phyloP scores from a whole-genome alignment of 1,139 yeast genomes.

The Scheffersomyces quercinus region DNA sequence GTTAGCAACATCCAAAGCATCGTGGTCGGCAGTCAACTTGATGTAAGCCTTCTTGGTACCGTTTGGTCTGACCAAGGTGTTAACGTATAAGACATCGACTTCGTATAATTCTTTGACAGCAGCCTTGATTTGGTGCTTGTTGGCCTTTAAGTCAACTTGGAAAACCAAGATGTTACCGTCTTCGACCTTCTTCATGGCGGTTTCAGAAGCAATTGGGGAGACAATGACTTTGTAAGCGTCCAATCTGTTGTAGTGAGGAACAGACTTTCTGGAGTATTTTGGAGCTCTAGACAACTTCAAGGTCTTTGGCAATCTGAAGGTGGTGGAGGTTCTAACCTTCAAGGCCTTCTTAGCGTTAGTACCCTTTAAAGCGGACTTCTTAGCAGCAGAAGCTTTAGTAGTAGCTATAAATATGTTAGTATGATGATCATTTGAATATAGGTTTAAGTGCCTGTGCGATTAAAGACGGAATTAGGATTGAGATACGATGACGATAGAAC shows the following conservation, averaged over 20 bases:
- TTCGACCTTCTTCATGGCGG: slow-evolving; percentile 99
- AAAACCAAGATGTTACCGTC: slow-evolving; percentile 98
- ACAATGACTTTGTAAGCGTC: slow-evolving; percentile 95
- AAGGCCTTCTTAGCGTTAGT: slow-evolving; percentile 86
- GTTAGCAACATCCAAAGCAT: slow-evolving; percentile 99
- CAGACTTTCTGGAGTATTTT: slow-evolving; percentile 93
- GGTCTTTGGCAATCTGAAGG: slow-evolving; percentile 98
- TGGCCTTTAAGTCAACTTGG: slow-evolving; percentile 95
- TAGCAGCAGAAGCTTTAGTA: slow-evolving; percentile 87
- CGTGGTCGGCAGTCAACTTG: slow-evolving; percentile 98
- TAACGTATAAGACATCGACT: slow-evolving; percentile 90
- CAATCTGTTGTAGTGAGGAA: slow-evolving; percentile 96
- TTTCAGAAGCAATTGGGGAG: slow-evolving; percentile 96
- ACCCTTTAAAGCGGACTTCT: slow-evolving; percentile 99
- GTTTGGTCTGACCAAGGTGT: slow-evolving; percentile 97
- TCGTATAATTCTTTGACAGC: slow-evolving; percentile 98
- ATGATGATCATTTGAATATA: slow-evolving; percentile 10
- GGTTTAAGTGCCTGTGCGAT: background rate
- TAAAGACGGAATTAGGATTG: background rate
- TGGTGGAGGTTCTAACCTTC: slow-evolving; percentile 92
- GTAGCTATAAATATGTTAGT: slow-evolving; percentile 33
- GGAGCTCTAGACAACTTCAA: slow-evolving; percentile 92
- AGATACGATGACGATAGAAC: background rate
- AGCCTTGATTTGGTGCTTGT: slow-evolving; percentile 97
- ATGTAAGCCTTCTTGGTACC: slow-evolving; percentile 99